Evolutionary conservation across 2,329 filamentous ascomycete genomes (phyloP), one percentile per base, ranked within the genome.

Genomic region (Didymella glomerata): DNA sequence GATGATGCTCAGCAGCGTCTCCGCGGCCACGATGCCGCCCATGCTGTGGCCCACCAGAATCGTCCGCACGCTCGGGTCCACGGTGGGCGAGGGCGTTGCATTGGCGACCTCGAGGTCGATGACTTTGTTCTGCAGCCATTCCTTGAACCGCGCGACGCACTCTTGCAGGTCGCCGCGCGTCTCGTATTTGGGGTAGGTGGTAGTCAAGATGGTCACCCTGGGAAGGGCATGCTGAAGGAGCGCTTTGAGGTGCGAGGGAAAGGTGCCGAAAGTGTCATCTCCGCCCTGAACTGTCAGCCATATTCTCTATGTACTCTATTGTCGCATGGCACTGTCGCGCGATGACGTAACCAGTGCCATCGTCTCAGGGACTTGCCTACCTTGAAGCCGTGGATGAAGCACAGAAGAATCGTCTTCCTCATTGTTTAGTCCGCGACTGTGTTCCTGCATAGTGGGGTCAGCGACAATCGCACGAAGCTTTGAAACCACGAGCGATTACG

Each of bases 81-180:
- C 85, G 0, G 91, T 96, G 0, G 93, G 93, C 5, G 90, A 93
- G 1, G 91, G 86, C 0, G 92, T 94, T 45, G 84, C 84, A 67
- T 91, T 90, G 27, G 85, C 88, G 57, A 97, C 93, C 79, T 99
- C 94, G 70, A 97, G 83, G 76, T 98, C 95, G 69, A 98, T 97
- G 68, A 98, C 91, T 69, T 91, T 91, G 74, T 97, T 90, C 66
- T 93, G 88, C 16, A 98, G 86, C 90, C 91, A 95, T 78, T 91
- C 88, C 65, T 88, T 87, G 78, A 95, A 93, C 27, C 86, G 83
- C 60, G 82, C 81, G 59, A 94, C 90, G 73, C 88, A 90, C 61
- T 89, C 85, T 46, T 83, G 81, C 47, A 95, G 78, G 72, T 94
- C 90, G 16, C 91, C 91, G 59, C 89, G 83, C n/a, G 91, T 95